These are phyloP conservation scores for Danielia oregonensis DNA, from an alignment of 805 yeast species.

Conservation along the genomic window DNA sequence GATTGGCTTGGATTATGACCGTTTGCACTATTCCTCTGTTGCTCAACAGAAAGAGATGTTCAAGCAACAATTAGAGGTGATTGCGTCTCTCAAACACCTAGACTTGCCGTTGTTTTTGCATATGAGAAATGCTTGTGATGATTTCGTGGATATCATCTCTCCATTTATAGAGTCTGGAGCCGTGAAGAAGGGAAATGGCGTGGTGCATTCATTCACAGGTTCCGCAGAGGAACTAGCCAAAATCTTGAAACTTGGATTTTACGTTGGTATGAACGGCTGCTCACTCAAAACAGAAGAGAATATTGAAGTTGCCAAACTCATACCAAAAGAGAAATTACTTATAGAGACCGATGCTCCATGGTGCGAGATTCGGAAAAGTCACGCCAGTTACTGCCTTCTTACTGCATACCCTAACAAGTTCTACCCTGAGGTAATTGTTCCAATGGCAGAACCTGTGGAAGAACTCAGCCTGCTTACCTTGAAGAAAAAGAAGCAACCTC, in stretches of 20 bases:
- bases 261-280: slow-evolving; percentile 88
- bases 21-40: slow-evolving; percentile 70
- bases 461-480: neutral
- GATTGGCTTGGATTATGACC: slow-evolving; percentile 91
- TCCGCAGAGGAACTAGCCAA: slow-evolving; percentile 56
- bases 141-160: slow-evolving; percentile 59
- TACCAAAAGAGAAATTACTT: slow-evolving; percentile 72
- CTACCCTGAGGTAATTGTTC: slow-evolving; percentile 39
- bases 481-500: slow-evolving; percentile 10
- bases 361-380: slow-evolving; percentile 90
- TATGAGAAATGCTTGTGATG: slow-evolving; percentile 81
- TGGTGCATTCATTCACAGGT: slow-evolving; percentile 96
- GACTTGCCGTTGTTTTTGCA: slow-evolving; percentile 82
- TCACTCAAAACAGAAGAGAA: slow-evolving; percentile 79
- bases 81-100: slow-evolving; percentile 37
- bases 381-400: slow-evolving; percentile 63
- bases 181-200: slow-evolving; percentile 53
- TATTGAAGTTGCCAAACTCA: slow-evolving; percentile 54
- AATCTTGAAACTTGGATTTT: slow-evolving; percentile 57
- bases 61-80: slow-evolving; percentile 65
- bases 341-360: slow-evolving; percentile 98
- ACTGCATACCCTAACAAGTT: slow-evolving; percentile 52
- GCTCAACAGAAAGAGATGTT: slow-evolving; percentile 69
- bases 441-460: neutral
- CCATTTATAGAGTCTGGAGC: slow-evolving; percentile 55